phyloP scores from a whole-genome alignment of 768 basidiomycete genomes.

The Termitomyces sp. region DNA sequence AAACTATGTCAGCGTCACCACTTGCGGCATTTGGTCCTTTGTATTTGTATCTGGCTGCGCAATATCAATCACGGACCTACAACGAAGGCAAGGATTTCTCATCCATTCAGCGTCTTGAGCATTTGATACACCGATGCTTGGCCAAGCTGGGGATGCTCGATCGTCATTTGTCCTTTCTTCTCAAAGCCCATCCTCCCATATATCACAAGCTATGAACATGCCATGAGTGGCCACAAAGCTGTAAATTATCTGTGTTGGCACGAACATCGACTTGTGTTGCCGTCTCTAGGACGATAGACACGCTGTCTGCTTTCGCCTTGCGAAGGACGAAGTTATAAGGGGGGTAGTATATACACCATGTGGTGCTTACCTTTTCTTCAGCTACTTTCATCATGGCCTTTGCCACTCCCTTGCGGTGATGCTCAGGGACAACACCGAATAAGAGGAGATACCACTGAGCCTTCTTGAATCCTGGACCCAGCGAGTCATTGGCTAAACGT shows the following conservation, averaged over 20 bases:
- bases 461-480: conserved; percentile 16
- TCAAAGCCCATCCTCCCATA: conserved; percentile 13
- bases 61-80: background rate
- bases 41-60: background rate
- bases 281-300: conserved; percentile 21
- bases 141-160: conserved; percentile 1
- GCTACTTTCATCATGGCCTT: conserved; percentile 18
- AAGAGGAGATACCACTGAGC: conserved; percentile 23
- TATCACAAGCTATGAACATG: conserved; percentile 6
- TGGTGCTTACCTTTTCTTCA: conserved; percentile 16
- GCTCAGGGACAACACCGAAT: conserved; percentile 21
- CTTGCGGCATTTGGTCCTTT: background rate
- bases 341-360: background rate
- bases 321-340: background rate
- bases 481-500: conserved; percentile 9
- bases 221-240: background rate
- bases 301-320: conserved; percentile 15
- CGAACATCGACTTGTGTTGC: conserved; percentile 22
- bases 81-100: background rate
- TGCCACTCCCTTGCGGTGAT: conserved; percentile 25
- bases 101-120: conserved; percentile 7
- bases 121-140: conserved; percentile 15
- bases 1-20: background rate
- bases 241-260: background rate
- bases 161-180: conserved; percentile 9